Base-by-base conservation (phyloP, 176 grass and related monocot species). In the Tuctoria greenei region DNA sequence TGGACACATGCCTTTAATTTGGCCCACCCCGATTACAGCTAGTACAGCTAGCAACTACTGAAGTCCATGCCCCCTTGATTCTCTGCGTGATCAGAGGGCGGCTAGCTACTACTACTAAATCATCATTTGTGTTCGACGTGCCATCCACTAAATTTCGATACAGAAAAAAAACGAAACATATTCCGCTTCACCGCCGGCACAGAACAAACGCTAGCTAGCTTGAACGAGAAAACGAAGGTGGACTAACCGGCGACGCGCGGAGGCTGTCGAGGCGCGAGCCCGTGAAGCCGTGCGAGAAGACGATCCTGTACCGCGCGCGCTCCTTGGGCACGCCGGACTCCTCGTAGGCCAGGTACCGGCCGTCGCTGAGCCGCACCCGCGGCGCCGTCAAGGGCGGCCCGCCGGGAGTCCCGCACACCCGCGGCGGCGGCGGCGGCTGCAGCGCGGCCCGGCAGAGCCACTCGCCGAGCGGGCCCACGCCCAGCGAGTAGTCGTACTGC, bases 231-330 rank as follows among this genome's bases (percentile, higher is more conserved):
- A 31, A 31, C 31, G 31, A 31, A 31, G 2, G 31, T 31, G 31
- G 31, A 31, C 31, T 31, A 31, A 93, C 94, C 84, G 85, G 77
- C 4, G 88, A 82, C 7, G 86, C 61, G 27, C 84, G 77, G 65
- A 93, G 76, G 67, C 25, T 80, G 88, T 93, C 88, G 14, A 83
- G 62, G 63, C 91, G 74, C 8, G 86, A 82, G 23, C 95, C 80
- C 11, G 74, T 74, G 81, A 97, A 97, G 0, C 95, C 95, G 74
- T 97, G 90, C 49, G 85, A 93, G 79, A 89, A 93, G 61, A 97
- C 75, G 76, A 93, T 72, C 81, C 82, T 92, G 91, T 78, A 85
- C 1, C 58, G 28, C 10, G 95, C 95, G 70, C 35, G 14, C 18
- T 82, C 84, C 84, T 36, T 89, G 49, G 86, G 60, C n/a, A 90